Conservation (phyloP, 2,329 filamentous ascomycete genomes). For the Aspergillus unguis region DNA sequence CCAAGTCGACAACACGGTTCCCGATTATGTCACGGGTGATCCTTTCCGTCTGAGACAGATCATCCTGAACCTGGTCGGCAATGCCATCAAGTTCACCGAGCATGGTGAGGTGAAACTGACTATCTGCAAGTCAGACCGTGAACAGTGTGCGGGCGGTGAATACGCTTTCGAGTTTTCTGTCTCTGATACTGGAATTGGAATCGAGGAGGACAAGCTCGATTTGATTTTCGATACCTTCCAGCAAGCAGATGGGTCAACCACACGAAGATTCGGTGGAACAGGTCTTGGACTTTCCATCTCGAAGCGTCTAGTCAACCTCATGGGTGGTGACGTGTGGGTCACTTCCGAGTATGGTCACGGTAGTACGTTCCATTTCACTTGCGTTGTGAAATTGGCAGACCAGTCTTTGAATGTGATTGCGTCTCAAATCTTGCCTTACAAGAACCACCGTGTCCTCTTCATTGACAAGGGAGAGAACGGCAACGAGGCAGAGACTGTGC, state of each 20-base stretch:
- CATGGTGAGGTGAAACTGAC: constrained; percentile 92
- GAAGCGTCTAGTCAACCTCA: constrained; percentile 88
- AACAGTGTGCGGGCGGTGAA: constrained; percentile 66
- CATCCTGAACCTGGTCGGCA: constrained; percentile 93
- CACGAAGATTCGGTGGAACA: constrained; percentile 91
- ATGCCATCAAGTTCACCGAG: constrained; percentile 98
- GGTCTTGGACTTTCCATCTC: constrained; percentile 93
- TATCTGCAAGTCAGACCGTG: constrained; percentile 69
- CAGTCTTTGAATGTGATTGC: constrained; percentile 74
- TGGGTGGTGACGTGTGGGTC: constrained; percentile 96
- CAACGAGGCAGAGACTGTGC: constrained; percentile 64
- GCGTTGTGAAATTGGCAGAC: constrained; percentile 78
- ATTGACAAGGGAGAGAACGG: constrained; percentile 86
- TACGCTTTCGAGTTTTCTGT: constrained; percentile 96
- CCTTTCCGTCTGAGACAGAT: constrained; percentile 95
- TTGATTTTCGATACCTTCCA: constrained; percentile 99
- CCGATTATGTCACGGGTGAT: constrained; percentile 92
- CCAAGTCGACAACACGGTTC: constrained; percentile 87
- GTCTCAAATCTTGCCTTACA: constrained; percentile 78
- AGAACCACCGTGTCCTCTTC: constrained; percentile 86
- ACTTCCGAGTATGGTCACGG: constrained; percentile 87
- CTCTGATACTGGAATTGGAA: constrained; percentile 93
- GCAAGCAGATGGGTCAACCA: constrained; percentile 95
- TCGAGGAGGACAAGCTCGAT: constrained; percentile 90
- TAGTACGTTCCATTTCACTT: constrained; percentile 95